Evolutionary conservation across 805 yeast genomes (phyloP).

Genomic region (Torulaspora maleeae): DNA sequence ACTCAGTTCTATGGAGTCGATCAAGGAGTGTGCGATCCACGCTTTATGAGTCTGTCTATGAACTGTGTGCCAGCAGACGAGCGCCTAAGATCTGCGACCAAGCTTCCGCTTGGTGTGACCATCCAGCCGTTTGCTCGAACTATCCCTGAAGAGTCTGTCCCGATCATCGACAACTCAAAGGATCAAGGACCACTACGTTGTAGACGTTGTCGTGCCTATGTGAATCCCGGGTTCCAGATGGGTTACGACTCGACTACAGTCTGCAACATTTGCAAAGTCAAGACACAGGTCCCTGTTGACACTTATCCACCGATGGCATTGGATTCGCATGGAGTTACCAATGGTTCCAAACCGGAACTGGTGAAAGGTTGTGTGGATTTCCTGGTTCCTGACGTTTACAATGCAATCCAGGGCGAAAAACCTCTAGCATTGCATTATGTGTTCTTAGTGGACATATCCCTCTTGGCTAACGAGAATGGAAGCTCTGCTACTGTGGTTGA

Average conservation of each 20-base stretch:
- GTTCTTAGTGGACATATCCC: slow-evolving; percentile 67
- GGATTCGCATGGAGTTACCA: slow-evolving; percentile 59
- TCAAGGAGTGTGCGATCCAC: slow-evolving; percentile 81
- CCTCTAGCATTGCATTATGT: slow-evolving; percentile 59
- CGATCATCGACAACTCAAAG: slow-evolving; percentile 42
- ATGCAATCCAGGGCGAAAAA: slow-evolving; percentile 40
- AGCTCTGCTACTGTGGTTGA: slow-evolving; percentile 53
- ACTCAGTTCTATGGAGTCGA: slow-evolving; percentile 65
- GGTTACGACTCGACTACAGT: slow-evolving; percentile 57
- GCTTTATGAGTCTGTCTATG: slow-evolving; percentile 72
- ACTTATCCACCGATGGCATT: slow-evolving; percentile 61
- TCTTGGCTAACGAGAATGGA: slow-evolving; percentile 57
- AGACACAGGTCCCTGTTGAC: slow-evolving; percentile 62
- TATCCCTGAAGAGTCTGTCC: slow-evolving; percentile 50
- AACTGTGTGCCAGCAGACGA: slow-evolving; percentile 77
- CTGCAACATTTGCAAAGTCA: slow-evolving; percentile 84
- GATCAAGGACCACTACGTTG: slow-evolving; percentile 79
- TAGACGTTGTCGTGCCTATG: slow-evolving; percentile 82
- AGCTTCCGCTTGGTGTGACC: slow-evolving; percentile 75
- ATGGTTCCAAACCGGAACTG: slow-evolving; percentile 60
- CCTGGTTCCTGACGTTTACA: slow-evolving; percentile 69
- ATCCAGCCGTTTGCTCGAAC: slow-evolving; percentile 79
- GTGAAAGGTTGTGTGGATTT: slow-evolving; percentile 81
- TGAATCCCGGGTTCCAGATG: slow-evolving; percentile 75
- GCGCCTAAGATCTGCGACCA: slow-evolving; percentile 59